Evolutionary conservation across 805 yeast species (phyloP).

Genomic region (Ogataea dorogensis): DNA sequence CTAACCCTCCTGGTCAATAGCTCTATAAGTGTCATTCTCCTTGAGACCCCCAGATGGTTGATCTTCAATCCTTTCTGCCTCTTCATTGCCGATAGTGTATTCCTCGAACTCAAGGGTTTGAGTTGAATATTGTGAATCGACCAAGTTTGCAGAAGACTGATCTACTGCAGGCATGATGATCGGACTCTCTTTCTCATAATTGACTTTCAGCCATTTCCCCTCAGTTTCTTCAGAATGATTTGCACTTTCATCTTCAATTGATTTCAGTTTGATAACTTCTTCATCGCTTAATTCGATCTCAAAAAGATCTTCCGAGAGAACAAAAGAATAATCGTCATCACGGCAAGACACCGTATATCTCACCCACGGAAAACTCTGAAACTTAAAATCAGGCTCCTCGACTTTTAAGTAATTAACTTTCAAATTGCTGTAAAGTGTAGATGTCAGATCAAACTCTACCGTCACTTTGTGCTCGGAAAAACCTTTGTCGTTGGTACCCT

Average conservation of each 20-base stretch:
- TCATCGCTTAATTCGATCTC: slow-evolving; percentile 12
- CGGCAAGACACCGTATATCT: slow-evolving; percentile 49
- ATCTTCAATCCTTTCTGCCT: neutral
- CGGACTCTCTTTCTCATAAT: too few species aligned
- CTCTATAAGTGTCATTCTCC: slow-evolving; percentile 5
- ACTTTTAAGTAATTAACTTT: slow-evolving; percentile 66
- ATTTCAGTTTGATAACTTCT: neutral
- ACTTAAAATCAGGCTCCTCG: slow-evolving; percentile 57
- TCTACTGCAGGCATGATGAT: too few species aligned
- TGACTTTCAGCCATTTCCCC: too few species aligned
- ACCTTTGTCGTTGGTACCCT: slow-evolving; percentile 25
- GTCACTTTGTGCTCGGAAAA: slow-evolving; percentile 12
- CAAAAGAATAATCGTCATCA: slow-evolving; percentile 30
- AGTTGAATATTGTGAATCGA: too few species aligned
- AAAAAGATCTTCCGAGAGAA: slow-evolving; percentile 27
- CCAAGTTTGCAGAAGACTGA: neutral
- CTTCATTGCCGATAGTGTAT: slow-evolving; percentile 24
- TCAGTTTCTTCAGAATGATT: too few species aligned
- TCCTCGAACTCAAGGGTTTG: slow-evolving; percentile 3
- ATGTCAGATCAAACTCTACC: slow-evolving; percentile 56
- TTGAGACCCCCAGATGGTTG: neutral
- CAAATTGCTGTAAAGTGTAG: slow-evolving; percentile 62
- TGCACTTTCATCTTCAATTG: neutral
- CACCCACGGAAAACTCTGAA: slow-evolving; percentile 74
- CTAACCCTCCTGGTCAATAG: slow-evolving; percentile 4